A percentile compares a stretch with the other conserved stretches of the same genome.
These are phyloP conservation scores for Macrotyloma uniflorum DNA, from an alignment of 306 rosid genomes.

Conservation along the genomic window DNA sequence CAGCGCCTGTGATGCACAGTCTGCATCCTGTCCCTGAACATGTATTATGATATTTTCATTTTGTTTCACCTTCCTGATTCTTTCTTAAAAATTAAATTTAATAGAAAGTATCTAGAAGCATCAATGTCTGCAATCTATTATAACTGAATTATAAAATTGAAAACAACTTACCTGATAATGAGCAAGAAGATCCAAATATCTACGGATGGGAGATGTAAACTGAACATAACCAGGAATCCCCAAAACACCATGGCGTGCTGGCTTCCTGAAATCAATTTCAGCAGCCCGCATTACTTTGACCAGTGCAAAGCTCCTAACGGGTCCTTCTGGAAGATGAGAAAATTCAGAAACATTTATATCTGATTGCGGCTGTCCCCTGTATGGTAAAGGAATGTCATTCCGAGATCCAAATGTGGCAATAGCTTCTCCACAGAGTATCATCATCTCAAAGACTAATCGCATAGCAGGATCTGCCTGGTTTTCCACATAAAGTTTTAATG, in stretches of 20 bases:
- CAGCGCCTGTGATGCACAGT: background rate
- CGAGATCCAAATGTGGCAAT: slow-evolving; percentile 78
- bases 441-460: slow-evolving; percentile 96
- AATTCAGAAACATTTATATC: slow-evolving; percentile 74
- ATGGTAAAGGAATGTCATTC: slow-evolving; percentile 86
- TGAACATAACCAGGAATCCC: slow-evolving; percentile 96
- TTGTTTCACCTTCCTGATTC: slow-evolving; percentile 6
- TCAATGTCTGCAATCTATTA: slow-evolving; percentile 9
- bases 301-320: slow-evolving; percentile 89
- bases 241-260: slow-evolving; percentile 83
- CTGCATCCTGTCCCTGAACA: slow-evolving; percentile 26
- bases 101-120: slow-evolving; percentile 22
- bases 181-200: slow-evolving; percentile 96
- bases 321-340: slow-evolving; percentile 97
- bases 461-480: slow-evolving; percentile 95
- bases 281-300: slow-evolving; percentile 93
- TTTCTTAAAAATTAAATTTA: background rate
- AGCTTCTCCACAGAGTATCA: slow-evolving; percentile 97
- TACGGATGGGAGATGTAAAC: slow-evolving; percentile 97
- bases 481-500: slow-evolving; percentile 84
- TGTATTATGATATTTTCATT: background rate
- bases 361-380: slow-evolving; percentile 98
- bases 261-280: slow-evolving; percentile 96
- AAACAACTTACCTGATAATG: slow-evolving; percentile 79
- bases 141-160: slow-evolving; percentile 1